These are phyloP conservation scores for Arthrobotrys iridis DNA, from an alignment of 2,329 filamentous ascomycete species.

Conservation along the genomic window DNA sequence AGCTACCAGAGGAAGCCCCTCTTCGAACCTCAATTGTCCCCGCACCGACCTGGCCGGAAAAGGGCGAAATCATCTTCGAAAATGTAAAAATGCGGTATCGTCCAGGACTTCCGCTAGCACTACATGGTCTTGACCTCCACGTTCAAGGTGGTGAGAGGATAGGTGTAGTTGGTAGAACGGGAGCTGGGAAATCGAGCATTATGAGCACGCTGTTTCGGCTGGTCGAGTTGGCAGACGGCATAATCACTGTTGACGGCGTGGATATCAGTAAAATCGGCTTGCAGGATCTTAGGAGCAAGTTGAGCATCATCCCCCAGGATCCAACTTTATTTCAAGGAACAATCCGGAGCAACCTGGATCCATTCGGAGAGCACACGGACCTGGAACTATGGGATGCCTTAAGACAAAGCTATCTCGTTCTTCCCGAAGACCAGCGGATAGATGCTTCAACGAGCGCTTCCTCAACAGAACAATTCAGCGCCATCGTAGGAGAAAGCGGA, in stretches of 20 bases:
- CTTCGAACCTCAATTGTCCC: slow-evolving; percentile 76
- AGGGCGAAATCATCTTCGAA: slow-evolving; percentile 80
- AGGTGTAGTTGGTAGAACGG: slow-evolving; percentile 82
- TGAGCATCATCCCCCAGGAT: slow-evolving; percentile 86
- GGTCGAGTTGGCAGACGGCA: slow-evolving; percentile 72
- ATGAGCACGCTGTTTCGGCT: slow-evolving; percentile 84
- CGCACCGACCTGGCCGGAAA: slow-evolving; percentile 81
- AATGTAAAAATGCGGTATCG: slow-evolving; percentile 83
- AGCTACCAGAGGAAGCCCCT: slow-evolving; percentile 89
- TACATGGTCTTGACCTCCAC: slow-evolving; percentile 76
- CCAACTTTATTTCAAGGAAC: slow-evolving; percentile 84
- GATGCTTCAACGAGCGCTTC: slow-evolving; percentile 15
- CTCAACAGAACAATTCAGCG: slow-evolving; percentile 14
- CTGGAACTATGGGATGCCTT: slow-evolving; percentile 80
- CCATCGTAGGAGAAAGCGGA: slow-evolving; percentile 27
- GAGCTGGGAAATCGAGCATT: slow-evolving; percentile 83
- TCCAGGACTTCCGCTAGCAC: slow-evolving; percentile 75
- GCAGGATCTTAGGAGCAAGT: slow-evolving; percentile 76
- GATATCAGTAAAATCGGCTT: slow-evolving; percentile 79
- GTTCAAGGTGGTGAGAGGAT: slow-evolving; percentile 80
- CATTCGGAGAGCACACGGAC: slow-evolving; percentile 80
- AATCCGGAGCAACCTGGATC: slow-evolving; percentile 80
- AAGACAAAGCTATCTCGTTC: slow-evolving; percentile 77
- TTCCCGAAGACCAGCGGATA: slow-evolving; percentile 50
- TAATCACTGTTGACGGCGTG: slow-evolving; percentile 73